Evolutionary conservation across 139 green algal species (phyloP), one percentile per base, ranked within the genome.

Genomic region (Chlorella ohadii): DNA sequence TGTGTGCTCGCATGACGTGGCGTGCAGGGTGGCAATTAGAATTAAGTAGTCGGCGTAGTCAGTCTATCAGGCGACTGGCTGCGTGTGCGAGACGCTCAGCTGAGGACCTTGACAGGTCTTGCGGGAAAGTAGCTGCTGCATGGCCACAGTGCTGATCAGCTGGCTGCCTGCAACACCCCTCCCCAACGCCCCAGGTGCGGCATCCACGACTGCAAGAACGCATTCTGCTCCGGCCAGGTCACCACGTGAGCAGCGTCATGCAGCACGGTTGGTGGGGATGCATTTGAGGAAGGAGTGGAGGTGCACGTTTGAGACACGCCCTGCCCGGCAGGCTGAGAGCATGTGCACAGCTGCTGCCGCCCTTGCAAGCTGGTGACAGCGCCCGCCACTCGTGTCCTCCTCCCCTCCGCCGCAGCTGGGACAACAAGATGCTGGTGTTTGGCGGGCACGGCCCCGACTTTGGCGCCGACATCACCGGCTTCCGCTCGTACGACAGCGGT

Each of bases 371-470:
- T 23, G 25, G 16, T 17, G 15, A 57, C 36, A 15, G 31, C 23
- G 25, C 38, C 68, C 15, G 19, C 38, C 16, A 28, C 27, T 44
- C 16, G 41, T 41, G 19, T 31, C 3, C 3, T n/a, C n/a, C 44
- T 9, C 28, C 72, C 16, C 23, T 5, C 5, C 17, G n/a, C 17
- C 33, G 74, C 74, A 80, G 75, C 11, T 59, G 51, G 22, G 34
- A 57, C 33, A 70, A 34, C 56, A 38, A 70, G 57, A 25, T 81
- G 22, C 56, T 81, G 36, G 55, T 81, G 20, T 81, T 81, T 71
- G 75, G 75, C 1, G 75, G 75, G 23, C 75, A 81, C 31, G 56
- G 57, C 34, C 9, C 70, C 33, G 16, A 81, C 23, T n/a, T 81
- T 28, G 31, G 7, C 0, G 4, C 28, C 12, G 9, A 67, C 31